Base-by-base conservation (phyloP, 495 filamentous ascomycete species). In the Hypoxylon rickii region DNA sequence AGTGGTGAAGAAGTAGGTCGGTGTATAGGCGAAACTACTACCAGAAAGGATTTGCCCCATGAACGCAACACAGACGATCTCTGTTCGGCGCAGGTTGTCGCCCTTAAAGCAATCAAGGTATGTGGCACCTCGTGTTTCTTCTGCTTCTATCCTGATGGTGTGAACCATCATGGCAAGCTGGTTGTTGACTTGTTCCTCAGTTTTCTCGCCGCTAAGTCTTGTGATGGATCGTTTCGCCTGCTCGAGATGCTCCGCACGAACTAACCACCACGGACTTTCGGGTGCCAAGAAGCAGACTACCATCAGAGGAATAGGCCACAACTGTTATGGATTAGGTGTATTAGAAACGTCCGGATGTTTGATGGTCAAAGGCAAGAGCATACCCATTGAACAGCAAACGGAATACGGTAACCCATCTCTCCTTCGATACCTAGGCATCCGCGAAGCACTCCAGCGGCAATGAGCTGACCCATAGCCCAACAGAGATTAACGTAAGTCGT, bases 401-500 rank as follows among this genome's bases (percentile, higher is more conserved):
- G 86, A 26, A 87, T 68, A 2, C 85, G 84, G 77, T 84, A 90
- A 61, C 86, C 81, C 87, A 86, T 88, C 67, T 89, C 83, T 1
- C 75, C 74, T 73, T 81, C 79, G 57, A 85, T 68, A 46, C 77
- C 72, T 10, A 72, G 51, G 7, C 81, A 73, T 24, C 68, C 70
- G 22, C 81, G 19, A 62, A 88, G 76, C 15, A 89, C 83, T 38
- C 84, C 86, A 7, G 82, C 68, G 12, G 79, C 80, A 55, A 89
- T 81, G 41, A 89, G 71, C 61, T 87, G 83, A 8, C 86, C 86
- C 10, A 89, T 72, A 19, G 79, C 82, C 86, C 86, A 89, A 65
- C 84, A 88, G 44, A 87, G 77, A 58, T 88, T 88, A 49, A 88
- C 83, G 51, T 86, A 87, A n/a, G 83, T 84, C 3, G 84, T 87